These are phyloP conservation scores for Plenodomus lindquistii DNA, from an alignment of 2,329 filamentous ascomycete species.

Conservation along the genomic window DNA sequence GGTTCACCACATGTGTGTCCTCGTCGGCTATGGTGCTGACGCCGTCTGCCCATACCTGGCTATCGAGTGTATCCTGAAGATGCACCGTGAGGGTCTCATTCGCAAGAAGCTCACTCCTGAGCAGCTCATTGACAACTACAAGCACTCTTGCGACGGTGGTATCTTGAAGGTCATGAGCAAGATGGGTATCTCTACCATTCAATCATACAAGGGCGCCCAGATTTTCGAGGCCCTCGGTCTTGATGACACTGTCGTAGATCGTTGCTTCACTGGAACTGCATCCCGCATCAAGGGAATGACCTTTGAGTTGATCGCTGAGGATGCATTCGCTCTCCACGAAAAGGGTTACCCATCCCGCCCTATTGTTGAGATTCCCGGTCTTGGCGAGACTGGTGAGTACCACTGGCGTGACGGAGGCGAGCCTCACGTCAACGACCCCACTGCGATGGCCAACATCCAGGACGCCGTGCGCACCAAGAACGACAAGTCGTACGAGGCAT, in stretches of 20 bases:
- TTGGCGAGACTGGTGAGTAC: slow-evolving; percentile 93
- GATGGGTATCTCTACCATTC: slow-evolving; percentile 97
- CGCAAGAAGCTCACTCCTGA: slow-evolving; percentile 85
- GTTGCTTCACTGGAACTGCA: slow-evolving; percentile 92
- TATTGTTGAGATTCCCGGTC: slow-evolving; percentile 75
- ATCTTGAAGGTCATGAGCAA: slow-evolving; percentile 99
- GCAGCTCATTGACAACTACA: slow-evolving; percentile 90
- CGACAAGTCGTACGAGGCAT: slow-evolving; percentile 97
- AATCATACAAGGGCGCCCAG: slow-evolving; percentile 96
- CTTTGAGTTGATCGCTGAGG: slow-evolving; percentile 90
- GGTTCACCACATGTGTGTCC: slow-evolving; percentile 98
- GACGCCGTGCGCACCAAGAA: slow-evolving; percentile 97
- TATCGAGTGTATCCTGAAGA: slow-evolving; percentile 95
- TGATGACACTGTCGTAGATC: slow-evolving; percentile 87
- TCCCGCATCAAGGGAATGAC: slow-evolving; percentile 94
- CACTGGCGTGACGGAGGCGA: slow-evolving; percentile 98
- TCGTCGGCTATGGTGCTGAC: slow-evolving; percentile 92
- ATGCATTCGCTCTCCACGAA: slow-evolving; percentile 93
- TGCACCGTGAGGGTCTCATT: slow-evolving; percentile 90
- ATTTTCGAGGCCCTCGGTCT: slow-evolving; percentile 96
- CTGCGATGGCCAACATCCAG: slow-evolving; percentile 94
- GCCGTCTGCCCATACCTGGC: slow-evolving; percentile 93
- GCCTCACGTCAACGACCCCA: slow-evolving; percentile 91
- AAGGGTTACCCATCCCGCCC: slow-evolving; percentile 83
- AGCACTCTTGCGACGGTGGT: slow-evolving; percentile 92